Evolutionary conservation across 306 rosid species (phyloP), one percentile per base, ranked within the genome.

Genomic region (Lupinus albus): DNA sequence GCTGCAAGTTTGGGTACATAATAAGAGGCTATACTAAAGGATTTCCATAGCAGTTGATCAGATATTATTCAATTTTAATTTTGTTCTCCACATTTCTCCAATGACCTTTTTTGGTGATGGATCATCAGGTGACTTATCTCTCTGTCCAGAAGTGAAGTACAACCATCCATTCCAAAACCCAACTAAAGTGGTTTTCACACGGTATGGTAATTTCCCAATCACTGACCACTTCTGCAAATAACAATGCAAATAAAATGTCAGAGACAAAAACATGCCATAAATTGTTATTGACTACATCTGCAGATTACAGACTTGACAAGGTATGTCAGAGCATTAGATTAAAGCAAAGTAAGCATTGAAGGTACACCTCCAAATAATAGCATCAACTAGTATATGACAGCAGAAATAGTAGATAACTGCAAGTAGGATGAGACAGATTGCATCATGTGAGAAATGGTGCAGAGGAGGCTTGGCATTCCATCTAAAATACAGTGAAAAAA

Each of bases 111-210:
- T 92, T 1, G 98, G 98, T 17, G 89, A 77, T 17, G 96, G 98
- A 80, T 92, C 88, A 8, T 83, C 82, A 0, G 95, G 89, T 38
- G 93, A 93, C 60, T 87, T 92, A 82, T 92, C 96, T 66, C 91
- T 69, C 73, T 92, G 98, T 65, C 96, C 96, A 2, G 96, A 92
- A 52, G 98, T 89, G 85, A 92, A 92, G 74, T 89, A 89, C 79
- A 87, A 64, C 89, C 93, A 89, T 38, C 98, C 96, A 42, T 92
- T 57, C 96, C 96, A 87, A 80, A 81, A 89, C 60, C 96, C 95
- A 18, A 84, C 95, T 6, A 92, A 66, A 0, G 93, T 89, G 20
- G 98, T 92, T 79, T 92, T 92, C 61, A 92, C 96, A 9, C 98
- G 86, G 81, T 70, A 92, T 42, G 96, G 98, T 61, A 89, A 82